Conservation (phyloP, 2,329 filamentous ascomycete species). For the Trichoderma koningii region DNA sequence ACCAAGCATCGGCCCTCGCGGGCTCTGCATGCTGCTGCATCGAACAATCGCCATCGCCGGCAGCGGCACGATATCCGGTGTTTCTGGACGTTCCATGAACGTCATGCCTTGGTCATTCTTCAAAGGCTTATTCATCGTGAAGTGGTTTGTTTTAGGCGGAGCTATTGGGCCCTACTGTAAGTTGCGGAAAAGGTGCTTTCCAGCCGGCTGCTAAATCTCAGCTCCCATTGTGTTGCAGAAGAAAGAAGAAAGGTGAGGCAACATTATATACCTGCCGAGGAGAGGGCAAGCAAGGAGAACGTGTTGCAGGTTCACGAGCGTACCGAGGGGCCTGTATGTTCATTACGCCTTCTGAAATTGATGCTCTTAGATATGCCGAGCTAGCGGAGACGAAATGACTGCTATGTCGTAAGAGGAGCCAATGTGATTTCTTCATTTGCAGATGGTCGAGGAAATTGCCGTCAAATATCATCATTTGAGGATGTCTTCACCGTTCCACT, state of each 20-base stretch:
- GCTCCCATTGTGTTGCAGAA: too few relatives aligned
- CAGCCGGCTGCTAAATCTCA: too few relatives aligned
- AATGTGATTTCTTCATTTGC: neutral
- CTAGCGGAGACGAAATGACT: neutral
- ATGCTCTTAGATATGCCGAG: neutral
- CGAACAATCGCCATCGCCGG: neutral
- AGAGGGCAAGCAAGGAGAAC: neutral
- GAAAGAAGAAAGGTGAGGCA: neutral
- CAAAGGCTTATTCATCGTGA: too few relatives aligned
- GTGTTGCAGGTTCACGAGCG: neutral
- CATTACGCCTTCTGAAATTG: neutral
- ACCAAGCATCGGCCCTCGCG: neutral
- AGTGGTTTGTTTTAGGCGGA: neutral
- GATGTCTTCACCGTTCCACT: neutral
- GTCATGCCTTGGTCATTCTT: too few relatives aligned
- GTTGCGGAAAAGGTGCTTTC: neutral
- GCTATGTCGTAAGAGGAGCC: neutral
- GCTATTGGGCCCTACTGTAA: too few relatives aligned
- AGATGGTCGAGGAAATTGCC: neutral
- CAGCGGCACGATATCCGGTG: constrained; percentile 9
- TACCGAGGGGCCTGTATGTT: neutral
- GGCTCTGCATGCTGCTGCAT: neutral
- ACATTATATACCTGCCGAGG: too few relatives aligned
- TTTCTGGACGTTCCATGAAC: too few relatives aligned
- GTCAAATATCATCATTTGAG: neutral